phyloP scores from a whole-genome alignment of 2,329 filamentous ascomycete genomes.

The Stemphylium vesicarium region DNA sequence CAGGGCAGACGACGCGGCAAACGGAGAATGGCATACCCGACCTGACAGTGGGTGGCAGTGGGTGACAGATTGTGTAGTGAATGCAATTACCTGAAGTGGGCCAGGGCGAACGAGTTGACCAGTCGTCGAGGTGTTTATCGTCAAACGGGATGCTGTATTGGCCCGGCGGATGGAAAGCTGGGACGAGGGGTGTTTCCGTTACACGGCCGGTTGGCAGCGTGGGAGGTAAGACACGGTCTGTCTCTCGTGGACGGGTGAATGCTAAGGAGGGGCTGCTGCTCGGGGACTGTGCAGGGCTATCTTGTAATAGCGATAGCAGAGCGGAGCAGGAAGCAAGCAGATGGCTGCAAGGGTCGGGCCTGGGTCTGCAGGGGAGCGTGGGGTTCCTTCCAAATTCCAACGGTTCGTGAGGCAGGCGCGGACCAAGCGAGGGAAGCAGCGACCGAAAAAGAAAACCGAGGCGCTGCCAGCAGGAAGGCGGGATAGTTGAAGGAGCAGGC shows the following conservation, averaged over 20 bases:
- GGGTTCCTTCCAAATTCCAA: constrained; percentile 27
- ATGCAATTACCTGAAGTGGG: constrained; percentile 27
- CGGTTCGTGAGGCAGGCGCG: constrained; percentile 33
- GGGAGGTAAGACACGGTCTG: constrained; percentile 34
- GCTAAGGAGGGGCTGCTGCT: constrained; percentile 22
- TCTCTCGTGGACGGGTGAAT: constrained; percentile 28
- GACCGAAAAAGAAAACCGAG: constrained; percentile 16
- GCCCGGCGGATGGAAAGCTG: too few relatives aligned
- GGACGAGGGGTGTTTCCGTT: too few relatives aligned
- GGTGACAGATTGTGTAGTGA: constrained; percentile 3
- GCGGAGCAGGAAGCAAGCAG: constrained; percentile 23
- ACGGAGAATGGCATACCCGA: constrained; percentile 39
- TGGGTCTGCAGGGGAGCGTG: constrained; percentile 32
- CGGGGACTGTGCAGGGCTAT: constrained; percentile 16
- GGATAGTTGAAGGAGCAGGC: background rate
- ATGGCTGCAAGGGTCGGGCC: constrained; percentile 42
- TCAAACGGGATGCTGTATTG: constrained; percentile 39
- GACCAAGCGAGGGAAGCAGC: constrained; percentile 35
- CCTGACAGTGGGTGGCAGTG: constrained; percentile 18
- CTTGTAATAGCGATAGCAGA: constrained; percentile 23
- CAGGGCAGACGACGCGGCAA: constrained; percentile 30
- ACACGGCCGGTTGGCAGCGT: background rate
- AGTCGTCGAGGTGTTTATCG: constrained; percentile 24
- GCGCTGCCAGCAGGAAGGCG: constrained; percentile 2
- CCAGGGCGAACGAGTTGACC: constrained; percentile 22